These are phyloP conservation scores for Harrya chromipes DNA, from an alignment of 768 basidiomycete genomes.

Conservation along the genomic window DNA sequence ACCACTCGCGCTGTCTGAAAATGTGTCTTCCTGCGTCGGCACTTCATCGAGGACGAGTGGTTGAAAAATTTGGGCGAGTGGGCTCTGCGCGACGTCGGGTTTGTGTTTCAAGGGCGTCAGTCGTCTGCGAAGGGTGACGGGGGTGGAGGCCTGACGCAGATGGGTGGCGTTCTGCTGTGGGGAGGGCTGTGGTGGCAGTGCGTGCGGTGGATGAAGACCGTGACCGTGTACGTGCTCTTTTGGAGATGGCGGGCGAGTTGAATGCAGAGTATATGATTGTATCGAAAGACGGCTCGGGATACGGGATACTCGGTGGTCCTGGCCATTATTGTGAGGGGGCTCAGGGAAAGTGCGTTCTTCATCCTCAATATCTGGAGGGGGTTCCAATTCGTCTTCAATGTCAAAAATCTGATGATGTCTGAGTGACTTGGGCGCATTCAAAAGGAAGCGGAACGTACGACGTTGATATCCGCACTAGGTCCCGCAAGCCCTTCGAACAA, in stretches of 20 bases:
- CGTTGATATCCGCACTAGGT: conserved; percentile 67
- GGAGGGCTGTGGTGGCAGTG: conserved; percentile 2
- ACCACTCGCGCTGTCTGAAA: conserved; percentile 11
- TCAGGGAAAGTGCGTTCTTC: conserved; percentile 14
- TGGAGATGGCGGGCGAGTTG: conserved; percentile 16
- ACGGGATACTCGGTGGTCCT: conserved; percentile 32
- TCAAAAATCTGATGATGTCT: conserved; percentile 62
- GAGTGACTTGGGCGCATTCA: background rate
- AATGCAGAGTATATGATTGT: conserved; percentile 18
- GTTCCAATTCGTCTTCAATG: conserved; percentile 56
- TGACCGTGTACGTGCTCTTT: conserved; percentile 18
- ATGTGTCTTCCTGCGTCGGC: conserved; percentile 34
- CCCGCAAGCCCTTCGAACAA: conserved; percentile 81
- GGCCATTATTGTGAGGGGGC: conserved; percentile 4
- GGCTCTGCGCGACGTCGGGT: conserved; percentile 38
- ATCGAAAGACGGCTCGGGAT: conserved; percentile 33
- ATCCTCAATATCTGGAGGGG: conserved; percentile 5
- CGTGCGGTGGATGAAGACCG: background rate
- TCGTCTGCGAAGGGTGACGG: conserved; percentile 20
- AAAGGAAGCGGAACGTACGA: conserved; percentile 40
- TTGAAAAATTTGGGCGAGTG: conserved; percentile 73
- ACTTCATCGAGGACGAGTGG: conserved; percentile 56
- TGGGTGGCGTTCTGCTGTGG: conserved; percentile 6
- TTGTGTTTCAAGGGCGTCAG: conserved; percentile 18
- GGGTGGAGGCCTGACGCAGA: conserved; percentile 12